Evolutionary conservation across 192 early-diverging fungal genomes (phyloP).

Genomic region (Cladochytrium replicatum): DNA sequence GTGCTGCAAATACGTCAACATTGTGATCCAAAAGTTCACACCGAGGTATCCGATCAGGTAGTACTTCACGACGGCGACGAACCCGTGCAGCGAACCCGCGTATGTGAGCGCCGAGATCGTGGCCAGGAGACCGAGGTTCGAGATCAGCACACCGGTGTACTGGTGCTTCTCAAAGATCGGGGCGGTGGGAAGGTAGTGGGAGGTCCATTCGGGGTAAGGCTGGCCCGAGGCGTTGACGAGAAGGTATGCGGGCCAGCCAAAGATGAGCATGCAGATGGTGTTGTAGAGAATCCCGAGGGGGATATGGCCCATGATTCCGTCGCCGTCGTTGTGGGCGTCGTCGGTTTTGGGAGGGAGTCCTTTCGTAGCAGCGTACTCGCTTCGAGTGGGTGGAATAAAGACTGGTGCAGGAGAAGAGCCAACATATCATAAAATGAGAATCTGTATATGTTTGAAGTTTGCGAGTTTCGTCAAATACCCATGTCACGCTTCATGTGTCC

Average conservation of each 20-base stretch:
- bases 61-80: slow-evolving; percentile 63
- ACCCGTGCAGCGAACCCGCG: slow-evolving; percentile 38
- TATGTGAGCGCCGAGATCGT: slow-evolving; percentile 43
- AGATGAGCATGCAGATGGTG: slow-evolving; percentile 56
- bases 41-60: slow-evolving; percentile 88
- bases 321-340: slow-evolving; percentile 34
- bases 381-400: slow-evolving; percentile 79
- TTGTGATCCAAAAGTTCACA: slow-evolving; percentile 91
- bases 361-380: slow-evolving; percentile 42
- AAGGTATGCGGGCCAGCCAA: slow-evolving; percentile 90
- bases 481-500: slow-evolving; percentile 82
- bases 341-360: too few species aligned
- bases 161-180: slow-evolving; percentile 74
- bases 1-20: slow-evolving; percentile 55
- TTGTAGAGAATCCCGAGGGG: slow-evolving; percentile 58
- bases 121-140: slow-evolving; percentile 62
- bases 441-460: too few species aligned
- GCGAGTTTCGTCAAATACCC: too few species aligned
- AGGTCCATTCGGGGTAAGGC: slow-evolving; percentile 57
- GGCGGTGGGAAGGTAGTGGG: slow-evolving; percentile 77
- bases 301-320: slow-evolving; percentile 56
- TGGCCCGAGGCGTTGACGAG: slow-evolving; percentile 71
- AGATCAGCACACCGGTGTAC: slow-evolving; percentile 55
- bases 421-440: too few species aligned
- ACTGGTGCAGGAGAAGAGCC: too few species aligned